Conservation (phyloP, 2,329 filamentous ascomycete genomes). For the Clarireedia monteithiana region DNA sequence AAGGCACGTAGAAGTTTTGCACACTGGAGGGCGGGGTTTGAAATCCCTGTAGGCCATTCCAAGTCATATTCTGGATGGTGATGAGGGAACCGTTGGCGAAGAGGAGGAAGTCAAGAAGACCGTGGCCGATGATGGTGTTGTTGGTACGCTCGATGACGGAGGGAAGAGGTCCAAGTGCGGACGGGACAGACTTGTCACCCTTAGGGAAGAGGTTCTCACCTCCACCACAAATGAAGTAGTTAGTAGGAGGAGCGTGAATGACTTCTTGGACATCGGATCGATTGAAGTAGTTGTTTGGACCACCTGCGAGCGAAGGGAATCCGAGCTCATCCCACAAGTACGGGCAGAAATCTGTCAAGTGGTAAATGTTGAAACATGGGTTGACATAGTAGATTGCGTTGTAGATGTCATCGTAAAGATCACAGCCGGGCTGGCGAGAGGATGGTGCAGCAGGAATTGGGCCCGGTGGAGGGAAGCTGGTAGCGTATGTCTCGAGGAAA, state of each 20-base stretch:
- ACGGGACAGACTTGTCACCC: conserved; percentile 40
- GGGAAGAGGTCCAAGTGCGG: conserved; percentile 44
- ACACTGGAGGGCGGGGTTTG: conserved; percentile 27
- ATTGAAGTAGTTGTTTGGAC: conserved; percentile 53
- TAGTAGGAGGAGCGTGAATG: conserved; percentile 45
- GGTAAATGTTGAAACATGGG: conserved; percentile 56
- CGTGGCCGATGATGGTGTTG: conserved; percentile 53
- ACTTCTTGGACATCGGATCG: conserved; percentile 50
- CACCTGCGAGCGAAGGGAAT: conserved; percentile 41
- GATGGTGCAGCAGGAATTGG: conserved; percentile 37
- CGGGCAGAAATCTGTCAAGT: conserved; percentile 43
- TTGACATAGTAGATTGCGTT: conserved; percentile 46
- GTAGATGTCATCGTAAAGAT: conserved; percentile 34
- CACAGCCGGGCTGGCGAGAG: conserved; percentile 15
- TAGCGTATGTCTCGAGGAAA: conserved; percentile 38
- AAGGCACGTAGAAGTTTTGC: conserved; percentile 24
- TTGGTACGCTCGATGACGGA: conserved; percentile 54
- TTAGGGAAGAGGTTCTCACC: conserved; percentile 37
- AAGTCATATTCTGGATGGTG: conserved; percentile 66
- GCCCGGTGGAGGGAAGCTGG: conserved; percentile 50
- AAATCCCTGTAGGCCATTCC: conserved; percentile 59
- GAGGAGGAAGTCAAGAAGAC: conserved; percentile 53
- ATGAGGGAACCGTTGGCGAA: conserved; percentile 55
- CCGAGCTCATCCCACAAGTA: conserved; percentile 24
- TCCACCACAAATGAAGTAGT: conserved; percentile 46